Conservation (phyloP, 2,329 filamentous ascomycete genomes). For the Scopulariopsis brevicaulis region DNA sequence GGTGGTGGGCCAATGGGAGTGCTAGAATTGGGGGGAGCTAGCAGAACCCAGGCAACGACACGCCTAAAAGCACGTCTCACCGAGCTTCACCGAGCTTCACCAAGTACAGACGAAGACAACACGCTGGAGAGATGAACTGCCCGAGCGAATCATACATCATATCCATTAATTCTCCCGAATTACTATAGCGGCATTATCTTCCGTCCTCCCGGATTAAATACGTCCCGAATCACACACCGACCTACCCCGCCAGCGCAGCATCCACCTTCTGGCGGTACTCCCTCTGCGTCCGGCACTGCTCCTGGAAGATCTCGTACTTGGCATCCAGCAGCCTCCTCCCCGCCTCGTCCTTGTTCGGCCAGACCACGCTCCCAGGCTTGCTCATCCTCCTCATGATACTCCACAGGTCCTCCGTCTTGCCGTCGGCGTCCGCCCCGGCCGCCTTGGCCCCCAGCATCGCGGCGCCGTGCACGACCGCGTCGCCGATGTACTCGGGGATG, state of each 20-base stretch:
- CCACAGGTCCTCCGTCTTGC: constrained; percentile 82
- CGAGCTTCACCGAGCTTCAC: neutral
- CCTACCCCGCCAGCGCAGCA: constrained; percentile 31
- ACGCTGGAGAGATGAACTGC: no score
- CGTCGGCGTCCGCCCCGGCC: constrained; percentile 54
- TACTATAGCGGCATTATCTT: neutral
- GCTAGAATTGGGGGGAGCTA: neutral
- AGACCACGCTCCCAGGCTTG: constrained; percentile 78
- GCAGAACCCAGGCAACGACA: neutral
- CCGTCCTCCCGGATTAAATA: neutral
- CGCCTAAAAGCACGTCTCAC: neutral
- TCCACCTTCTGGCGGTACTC: constrained; percentile 72
- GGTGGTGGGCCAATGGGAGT: neutral
- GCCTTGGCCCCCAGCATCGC: constrained; percentile 97
- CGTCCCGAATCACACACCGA: neutral
- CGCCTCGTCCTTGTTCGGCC: constrained; percentile 57
- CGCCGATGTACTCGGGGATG: constrained; percentile 87
- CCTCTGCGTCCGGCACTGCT: constrained; percentile 81
- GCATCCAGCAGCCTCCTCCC: constrained; percentile 73
- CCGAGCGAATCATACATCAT: neutral
- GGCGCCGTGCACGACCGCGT: constrained; percentile 93
- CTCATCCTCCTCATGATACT: constrained; percentile 96
- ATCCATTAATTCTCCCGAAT: neutral
- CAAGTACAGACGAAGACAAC: neutral
- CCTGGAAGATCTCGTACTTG: constrained; percentile 93